Evolutionary conservation across 805 yeast genomes (phyloP).

Genomic region (Candida saitoana): DNA sequence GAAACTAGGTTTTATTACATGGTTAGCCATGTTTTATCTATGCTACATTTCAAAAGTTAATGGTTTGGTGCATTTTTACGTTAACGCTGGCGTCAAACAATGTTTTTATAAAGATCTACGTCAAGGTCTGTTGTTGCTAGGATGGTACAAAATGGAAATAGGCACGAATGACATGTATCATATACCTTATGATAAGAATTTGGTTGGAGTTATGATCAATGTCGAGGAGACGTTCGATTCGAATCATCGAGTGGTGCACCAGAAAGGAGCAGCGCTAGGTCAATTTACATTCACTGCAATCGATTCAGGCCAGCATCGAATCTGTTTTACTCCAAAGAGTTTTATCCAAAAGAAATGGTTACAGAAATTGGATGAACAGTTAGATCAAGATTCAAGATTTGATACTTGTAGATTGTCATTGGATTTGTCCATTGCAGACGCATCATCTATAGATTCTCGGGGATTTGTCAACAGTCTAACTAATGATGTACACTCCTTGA

Average conservation of each 20-base stretch:
- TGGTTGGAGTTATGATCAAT: slow-evolving; percentile 15
- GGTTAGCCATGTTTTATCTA: not conserved
- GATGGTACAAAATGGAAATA: slow-evolving; percentile 42
- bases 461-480: slow-evolving; percentile 51
- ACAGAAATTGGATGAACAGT: slow-evolving; percentile 7
- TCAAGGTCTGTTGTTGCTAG: slow-evolving; percentile 46
- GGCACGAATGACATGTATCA: slow-evolving; percentile 18
- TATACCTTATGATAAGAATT: slow-evolving; percentile 23
- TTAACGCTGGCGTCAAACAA: slow-evolving; percentile 47
- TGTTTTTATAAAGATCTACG: slow-evolving; percentile 57
- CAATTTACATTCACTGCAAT: slow-evolving; percentile 25
- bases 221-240: slow-evolving; percentile 36
- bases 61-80: slow-evolving; percentile 42
- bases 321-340: slow-evolving; percentile 24
- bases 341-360: slow-evolving; percentile 16
- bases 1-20: not conserved
- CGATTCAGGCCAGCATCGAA: slow-evolving; percentile 22
- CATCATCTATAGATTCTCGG: slow-evolving; percentile 20
- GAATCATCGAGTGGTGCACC: slow-evolving; percentile 22
- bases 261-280: slow-evolving; percentile 20
- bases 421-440: slow-evolving; percentile 22
- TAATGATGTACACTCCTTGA: slow-evolving; percentile 53
- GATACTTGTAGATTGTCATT: slow-evolving; percentile 15
- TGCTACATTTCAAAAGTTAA: not conserved
- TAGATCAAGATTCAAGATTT: slow-evolving; percentile 19